Evolutionary conservation across 768 basidiomycete genomes (phyloP), one percentile per base, ranked within the genome.

Genomic region (Rubroboletus pulcherrimus): DNA sequence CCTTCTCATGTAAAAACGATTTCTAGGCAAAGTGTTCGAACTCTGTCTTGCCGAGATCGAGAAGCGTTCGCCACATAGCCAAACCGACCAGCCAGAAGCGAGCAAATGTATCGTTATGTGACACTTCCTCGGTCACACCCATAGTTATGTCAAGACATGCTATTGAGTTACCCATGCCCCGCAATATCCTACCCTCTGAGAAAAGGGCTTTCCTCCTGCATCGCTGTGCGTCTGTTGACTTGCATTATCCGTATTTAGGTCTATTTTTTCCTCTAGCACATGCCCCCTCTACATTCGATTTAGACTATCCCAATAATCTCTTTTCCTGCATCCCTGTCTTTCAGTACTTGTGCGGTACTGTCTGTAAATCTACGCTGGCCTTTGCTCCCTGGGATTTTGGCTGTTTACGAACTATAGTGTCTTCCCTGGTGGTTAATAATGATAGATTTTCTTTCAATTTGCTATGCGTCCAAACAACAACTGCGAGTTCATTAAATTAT

Each of bases 1-100:
- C 5, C 34, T 39, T 53, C 45, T 43, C 26, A 26, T 12, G 49
- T 58, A 12, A 55, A 58, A 42, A 4, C 14, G 9, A 19, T 31
- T 38, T 40, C 37, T 45, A 92, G 91, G 78, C 71, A 86, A 87
- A 66, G 91, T 91, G 24, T 93, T 93, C 54, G 91, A 93, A 64
- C 78, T 91, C 49, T 90, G 89, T 68, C 77, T 93, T 41, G 85
- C 76, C 38, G 89, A 93, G 68, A 91, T 93, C 59, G 89, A 93
- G 77, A 89, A 85, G 69, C 80, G 82, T 53, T 77, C 83, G 24
- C 82, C 85, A 26, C 80, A 78, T 64, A 76, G 66, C 54, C 75
- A 75, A 64, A 56, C 69, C 31, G 73, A 75, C 58, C 78, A 78
- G 57, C 75, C 75, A 31, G 68, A 72, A 60, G 67, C 71, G 37